These are phyloP conservation scores for Globisporangium irregulare DNA, from an alignment of 352 stramenopile species.

Conservation along the genomic window DNA sequence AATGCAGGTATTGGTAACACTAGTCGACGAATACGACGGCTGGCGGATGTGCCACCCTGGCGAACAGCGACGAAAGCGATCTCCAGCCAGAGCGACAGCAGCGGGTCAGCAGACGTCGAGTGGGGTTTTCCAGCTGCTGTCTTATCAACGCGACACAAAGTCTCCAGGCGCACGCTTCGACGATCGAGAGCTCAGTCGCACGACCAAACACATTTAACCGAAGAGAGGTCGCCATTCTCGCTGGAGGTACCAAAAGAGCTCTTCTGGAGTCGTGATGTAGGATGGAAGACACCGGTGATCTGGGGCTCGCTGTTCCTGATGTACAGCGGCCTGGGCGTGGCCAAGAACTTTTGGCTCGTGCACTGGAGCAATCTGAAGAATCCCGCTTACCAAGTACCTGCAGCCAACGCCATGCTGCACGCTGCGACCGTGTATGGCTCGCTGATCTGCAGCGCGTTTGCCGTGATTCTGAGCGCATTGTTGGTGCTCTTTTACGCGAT, in stretches of 20 bases:
- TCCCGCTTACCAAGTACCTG: background rate
- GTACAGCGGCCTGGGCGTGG: conserved; percentile 27
- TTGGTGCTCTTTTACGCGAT: conserved; percentile 30
- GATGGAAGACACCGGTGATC: conserved; percentile 16
- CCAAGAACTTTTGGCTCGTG: conserved; percentile 35
- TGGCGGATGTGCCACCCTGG: conserved; percentile 36
- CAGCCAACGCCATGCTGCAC: conserved; percentile 24
- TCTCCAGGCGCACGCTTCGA: conserved; percentile 10
- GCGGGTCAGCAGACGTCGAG: background rate
- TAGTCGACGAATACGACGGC: conserved; percentile 17
- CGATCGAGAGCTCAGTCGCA: background rate
- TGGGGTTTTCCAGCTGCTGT: background rate
- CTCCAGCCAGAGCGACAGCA: background rate
- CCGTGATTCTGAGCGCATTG: conserved; percentile 21
- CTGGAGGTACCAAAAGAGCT: conserved; percentile 16
- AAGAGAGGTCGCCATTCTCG: conserved; percentile 4
- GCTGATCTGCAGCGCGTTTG: conserved; percentile 28
- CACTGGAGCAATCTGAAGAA: conserved; percentile 29
- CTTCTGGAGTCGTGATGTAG: conserved; percentile 20
- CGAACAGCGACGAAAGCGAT: conserved; percentile 1
- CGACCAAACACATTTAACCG: background rate
- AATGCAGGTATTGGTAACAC: background rate
- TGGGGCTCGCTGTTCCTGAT: conserved; percentile 20
- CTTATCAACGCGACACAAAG: background rate
- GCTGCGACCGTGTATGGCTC: conserved; percentile 26